These are phyloP conservation scores for Mortierella sp. DNA, from an alignment of 371 early-diverging fungal genomes.

Conservation along the genomic window DNA sequence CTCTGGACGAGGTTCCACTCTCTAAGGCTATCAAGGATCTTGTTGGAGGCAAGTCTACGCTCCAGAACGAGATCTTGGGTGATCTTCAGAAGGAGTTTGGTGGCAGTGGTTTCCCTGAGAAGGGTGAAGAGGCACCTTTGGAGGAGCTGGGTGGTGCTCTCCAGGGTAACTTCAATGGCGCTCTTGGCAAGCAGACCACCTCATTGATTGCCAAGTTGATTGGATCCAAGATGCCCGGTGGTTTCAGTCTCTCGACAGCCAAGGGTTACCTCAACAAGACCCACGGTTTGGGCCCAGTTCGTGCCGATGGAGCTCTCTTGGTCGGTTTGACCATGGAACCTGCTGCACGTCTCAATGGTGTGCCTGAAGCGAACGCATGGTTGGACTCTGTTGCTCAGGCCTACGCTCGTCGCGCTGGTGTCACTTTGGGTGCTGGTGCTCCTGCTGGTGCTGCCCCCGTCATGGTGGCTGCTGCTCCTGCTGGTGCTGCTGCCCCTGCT, in stretches of 20 bases:
- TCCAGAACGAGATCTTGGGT: slow-evolving; percentile 97
- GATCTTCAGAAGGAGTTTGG: slow-evolving; percentile 95
- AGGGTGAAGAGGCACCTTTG: slow-evolving; percentile 92
- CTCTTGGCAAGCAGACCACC: slow-evolving; percentile 88
- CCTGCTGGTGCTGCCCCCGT: slow-evolving; percentile 61
- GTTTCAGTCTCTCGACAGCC: slow-evolving; percentile 85
- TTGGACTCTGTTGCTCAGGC: slow-evolving; percentile 81
- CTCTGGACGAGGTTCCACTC: slow-evolving; percentile 77
- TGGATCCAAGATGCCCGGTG: slow-evolving; percentile 94
- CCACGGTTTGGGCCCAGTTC: slow-evolving; percentile 89
- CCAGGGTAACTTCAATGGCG: slow-evolving; percentile 68
- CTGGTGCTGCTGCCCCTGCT: slow-evolving; percentile 62
- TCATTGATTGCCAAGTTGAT: slow-evolving; percentile 86
- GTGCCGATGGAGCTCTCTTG: slow-evolving; percentile 85
- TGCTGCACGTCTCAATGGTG: slow-evolving; percentile 78
- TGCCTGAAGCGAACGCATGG: slow-evolving; percentile 92
- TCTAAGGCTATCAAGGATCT: slow-evolving; percentile 92
- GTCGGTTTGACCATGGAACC: slow-evolving; percentile 91
- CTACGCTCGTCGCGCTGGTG: slow-evolving; percentile 85
- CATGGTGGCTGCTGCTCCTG: slow-evolving; percentile 61
- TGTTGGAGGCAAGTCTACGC: slow-evolving; percentile 94
- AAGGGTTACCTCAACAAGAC: slow-evolving; percentile 75
- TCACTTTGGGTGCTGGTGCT: slow-evolving; percentile 71
- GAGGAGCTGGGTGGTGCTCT: slow-evolving; percentile 83
- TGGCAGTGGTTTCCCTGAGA: slow-evolving; percentile 82